These are phyloP conservation scores for Podaxis pistillaris DNA, from an alignment of 768 basidiomycete genomes.

Conservation along the genomic window DNA sequence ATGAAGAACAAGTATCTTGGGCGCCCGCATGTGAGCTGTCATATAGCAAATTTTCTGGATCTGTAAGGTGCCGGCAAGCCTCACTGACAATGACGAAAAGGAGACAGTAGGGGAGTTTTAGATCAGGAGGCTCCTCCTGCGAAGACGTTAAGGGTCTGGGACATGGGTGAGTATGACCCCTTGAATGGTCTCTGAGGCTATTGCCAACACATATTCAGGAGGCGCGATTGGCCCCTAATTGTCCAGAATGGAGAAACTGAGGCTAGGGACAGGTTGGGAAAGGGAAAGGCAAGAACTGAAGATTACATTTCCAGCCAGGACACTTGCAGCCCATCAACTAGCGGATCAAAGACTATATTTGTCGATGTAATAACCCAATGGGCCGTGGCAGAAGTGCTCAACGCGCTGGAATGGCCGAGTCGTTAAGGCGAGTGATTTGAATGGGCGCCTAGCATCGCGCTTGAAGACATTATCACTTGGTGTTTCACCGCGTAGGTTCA, in stretches of 20 bases:
- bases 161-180: not conserved
- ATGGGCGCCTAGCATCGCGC: slow-evolving; percentile 26
- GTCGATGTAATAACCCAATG: not conserved
- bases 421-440: slow-evolving; percentile 94
- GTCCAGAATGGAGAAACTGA: too few relatives aligned
- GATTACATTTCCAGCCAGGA: too few relatives aligned
- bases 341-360: not conserved
- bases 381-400: not conserved
- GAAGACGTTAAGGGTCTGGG: not conserved
- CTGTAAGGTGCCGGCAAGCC: not conserved
- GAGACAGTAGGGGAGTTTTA: not conserved
- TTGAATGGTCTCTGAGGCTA: not conserved
- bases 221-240: not conserved
- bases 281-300: too few relatives aligned
- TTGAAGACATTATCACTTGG: slow-evolving; percentile 62
- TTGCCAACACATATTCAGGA: not conserved
- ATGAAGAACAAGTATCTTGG: not conserved
- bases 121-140: not conserved
- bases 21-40: not conserved
- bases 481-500: slow-evolving; percentile 88
- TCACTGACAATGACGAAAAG: not conserved
- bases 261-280: too few relatives aligned
- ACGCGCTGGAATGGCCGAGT: slow-evolving; percentile 77
- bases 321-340: not conserved
- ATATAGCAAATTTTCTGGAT: not conserved